Base-by-base conservation (phyloP, 495 filamentous ascomycete genomes). In the Xylaria palmicola region DNA sequence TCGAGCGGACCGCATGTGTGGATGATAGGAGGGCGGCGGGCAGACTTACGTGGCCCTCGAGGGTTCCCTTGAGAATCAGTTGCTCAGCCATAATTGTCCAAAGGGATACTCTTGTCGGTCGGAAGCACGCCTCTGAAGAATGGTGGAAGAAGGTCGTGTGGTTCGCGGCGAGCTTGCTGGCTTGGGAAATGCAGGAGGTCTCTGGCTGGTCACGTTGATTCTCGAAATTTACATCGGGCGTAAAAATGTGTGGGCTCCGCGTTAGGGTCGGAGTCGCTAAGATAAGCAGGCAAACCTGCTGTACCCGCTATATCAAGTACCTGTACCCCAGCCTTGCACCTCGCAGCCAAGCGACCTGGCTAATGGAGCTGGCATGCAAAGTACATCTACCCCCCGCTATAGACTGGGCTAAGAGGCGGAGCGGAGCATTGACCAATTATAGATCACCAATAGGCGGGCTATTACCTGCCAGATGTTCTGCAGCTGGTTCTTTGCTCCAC, bases 41-140 rank as follows among this genome's bases (percentile, higher is more conserved):
- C 0, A 34, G 13, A 80, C 79, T 76, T 79, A 82, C 79, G 87
- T 97, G 93, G 85, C 93, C 93, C 87, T 93, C 93, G 77, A 97
- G 92, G 84, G 90, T 93, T 76, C 93, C 93, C 81, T 92, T 91
- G 80, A 96, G 90, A 83, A 95, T 91, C 76, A 97, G 84, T 85
- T 95, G 90, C 85, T 97, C 93, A 81, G 89, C 86, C 90, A 95
- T 96, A 77, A 72, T 87, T 53, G 59, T 52, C 17, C 60, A 63
- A 67, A 68, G 63, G 68, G 57, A 65, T 65, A 67, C 68, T 68
- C 66, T 56, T 43, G 62, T 68, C 40, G 60, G 48, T 64, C 59
- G 61, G 68, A 66, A 66, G 64, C 65, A 65, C 43, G 56, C 62
- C 59, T 67, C 56, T 48, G n/a, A 30, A 48, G 24, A 61, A 63